Evolutionary conservation across 148 eudicot genomes (phyloP), one percentile per base, ranked within the genome.

Genomic region (Agrostemma githago): DNA sequence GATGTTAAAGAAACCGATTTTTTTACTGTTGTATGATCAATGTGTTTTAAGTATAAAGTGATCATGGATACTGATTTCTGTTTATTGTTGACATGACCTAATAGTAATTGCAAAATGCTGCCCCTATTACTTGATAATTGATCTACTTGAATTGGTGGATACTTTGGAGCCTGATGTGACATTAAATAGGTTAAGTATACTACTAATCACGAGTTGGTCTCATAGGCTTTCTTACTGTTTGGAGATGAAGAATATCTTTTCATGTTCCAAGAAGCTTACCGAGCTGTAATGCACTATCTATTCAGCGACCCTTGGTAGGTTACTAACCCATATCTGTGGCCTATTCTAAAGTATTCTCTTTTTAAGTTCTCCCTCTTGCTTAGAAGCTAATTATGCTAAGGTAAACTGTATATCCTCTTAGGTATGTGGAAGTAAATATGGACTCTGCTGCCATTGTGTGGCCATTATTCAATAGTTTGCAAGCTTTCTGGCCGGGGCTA

Each of bases 341-440:
- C 8, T 41, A 17, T 74, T 64, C 62, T 78, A 56, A 65, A 42
- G 43, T 15, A 62, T 57, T 74, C 3, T 42, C 59, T 66, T 39
- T 48, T 73, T 12, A 44, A 64, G 65, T 38, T 72, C 71, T 46
- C 65, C 44, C 69, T 78, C 73, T 71, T 3, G 58, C 41, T 57
- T 60, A 56, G 57, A 39, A 71, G 6, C 40, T 61, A 51, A 37
- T 38, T 39, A 42, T 68, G 43, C 74, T 74, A 56, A 74, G 19
- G 40, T 57, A 7, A 46, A n/a, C 70, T n/a, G 79, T 39, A 67
- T 62, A 41, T 44, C 54, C 5, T 20, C 76, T 12, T 79, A 95
- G 99, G 99, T 95, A 92, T 80, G 96, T 95, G 60, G 99, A 95
- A 83, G 99, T 95, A 70, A 95, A 95, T 83, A 95, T 95, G 99